These are phyloP conservation scores for Cronartium quercuum DNA, from an alignment of 1,284 basidiomycete genomes.

Conservation along the genomic window DNA sequence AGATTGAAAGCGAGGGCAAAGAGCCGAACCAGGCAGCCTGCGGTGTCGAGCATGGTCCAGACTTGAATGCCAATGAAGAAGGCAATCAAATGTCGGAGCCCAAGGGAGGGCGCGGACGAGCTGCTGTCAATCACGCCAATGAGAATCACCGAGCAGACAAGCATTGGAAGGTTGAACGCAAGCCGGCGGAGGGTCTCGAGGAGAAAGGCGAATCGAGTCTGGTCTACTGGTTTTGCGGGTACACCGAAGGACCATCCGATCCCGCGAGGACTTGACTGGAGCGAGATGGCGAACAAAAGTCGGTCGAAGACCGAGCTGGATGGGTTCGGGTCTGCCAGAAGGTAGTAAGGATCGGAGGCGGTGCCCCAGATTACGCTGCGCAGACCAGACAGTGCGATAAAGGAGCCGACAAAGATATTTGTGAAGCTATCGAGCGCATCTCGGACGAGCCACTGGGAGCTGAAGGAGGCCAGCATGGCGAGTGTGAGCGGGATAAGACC, in stretches of 20 bases:
- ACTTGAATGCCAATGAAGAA: background rate
- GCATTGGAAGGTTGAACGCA: background rate
- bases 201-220: background rate
- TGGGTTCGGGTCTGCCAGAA: background rate
- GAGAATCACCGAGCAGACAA: background rate
- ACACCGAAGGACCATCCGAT: background rate
- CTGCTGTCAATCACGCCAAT: background rate
- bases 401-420: background rate
- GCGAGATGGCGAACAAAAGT: background rate
- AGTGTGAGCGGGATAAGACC: background rate
- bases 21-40: background rate
- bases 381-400: background rate
- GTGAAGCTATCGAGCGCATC: background rate
- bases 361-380: background rate
- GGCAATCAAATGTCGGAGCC: background rate
- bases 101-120: background rate
- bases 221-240: background rate
- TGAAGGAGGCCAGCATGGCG: background rate
- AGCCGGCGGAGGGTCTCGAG: background rate
- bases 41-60: slow-evolving; percentile 1
- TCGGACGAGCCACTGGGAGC: background rate
- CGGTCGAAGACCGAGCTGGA: background rate
- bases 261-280: background rate
- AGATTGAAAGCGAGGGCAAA: background rate
- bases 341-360: background rate